Evolutionary conservation across 495 filamentous ascomycete genomes (phyloP).

Genomic region (Cercophora samala): DNA sequence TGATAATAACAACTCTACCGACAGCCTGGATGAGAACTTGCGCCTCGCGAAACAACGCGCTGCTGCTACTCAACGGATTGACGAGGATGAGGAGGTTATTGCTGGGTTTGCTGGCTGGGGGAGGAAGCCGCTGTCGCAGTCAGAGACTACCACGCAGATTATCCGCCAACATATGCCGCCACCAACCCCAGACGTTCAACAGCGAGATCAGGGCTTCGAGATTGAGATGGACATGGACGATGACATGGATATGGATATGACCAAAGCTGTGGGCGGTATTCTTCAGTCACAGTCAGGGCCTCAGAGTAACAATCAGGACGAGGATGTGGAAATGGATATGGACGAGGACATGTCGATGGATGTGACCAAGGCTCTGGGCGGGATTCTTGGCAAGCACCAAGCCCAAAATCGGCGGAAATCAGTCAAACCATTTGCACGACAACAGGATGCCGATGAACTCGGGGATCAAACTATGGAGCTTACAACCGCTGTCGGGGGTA

Average conservation of each 20-base stretch:
- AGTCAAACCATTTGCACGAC: conserved; percentile 20
- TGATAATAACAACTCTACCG: conserved; percentile 58
- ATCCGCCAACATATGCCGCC: conserved; percentile 16
- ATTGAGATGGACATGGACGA: conserved; percentile 43
- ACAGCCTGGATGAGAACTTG: conserved; percentile 70
- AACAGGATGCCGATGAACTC: conserved; percentile 17
- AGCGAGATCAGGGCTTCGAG: conserved; percentile 31
- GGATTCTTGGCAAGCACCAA: conserved; percentile 60
- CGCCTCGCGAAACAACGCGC: conserved; percentile 70
- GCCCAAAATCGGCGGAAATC: conserved; percentile 26
- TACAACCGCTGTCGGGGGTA: conserved; percentile 70
- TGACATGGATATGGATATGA: conserved; percentile 54
- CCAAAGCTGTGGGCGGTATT: conserved; percentile 55
- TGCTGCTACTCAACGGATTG: conserved; percentile 65
- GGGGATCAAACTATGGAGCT: conserved; percentile 76
- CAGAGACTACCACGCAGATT: conserved; percentile 9
- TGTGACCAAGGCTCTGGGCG: conserved; percentile 76
- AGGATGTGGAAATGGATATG: conserved; percentile 44
- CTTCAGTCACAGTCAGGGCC: conserved; percentile 37
- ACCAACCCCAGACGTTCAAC: conserved; percentile 15
- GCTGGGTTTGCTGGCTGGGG: conserved; percentile 55
- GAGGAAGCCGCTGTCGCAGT: conserved; percentile 30
- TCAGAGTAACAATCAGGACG: conserved; percentile 36
- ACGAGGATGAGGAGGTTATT: conserved; percentile 76
- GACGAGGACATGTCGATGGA: conserved; percentile 85